phyloP scores from a whole-genome alignment of 108 stramenopile species.

The Fragilariopsis cylindrus region DNA sequence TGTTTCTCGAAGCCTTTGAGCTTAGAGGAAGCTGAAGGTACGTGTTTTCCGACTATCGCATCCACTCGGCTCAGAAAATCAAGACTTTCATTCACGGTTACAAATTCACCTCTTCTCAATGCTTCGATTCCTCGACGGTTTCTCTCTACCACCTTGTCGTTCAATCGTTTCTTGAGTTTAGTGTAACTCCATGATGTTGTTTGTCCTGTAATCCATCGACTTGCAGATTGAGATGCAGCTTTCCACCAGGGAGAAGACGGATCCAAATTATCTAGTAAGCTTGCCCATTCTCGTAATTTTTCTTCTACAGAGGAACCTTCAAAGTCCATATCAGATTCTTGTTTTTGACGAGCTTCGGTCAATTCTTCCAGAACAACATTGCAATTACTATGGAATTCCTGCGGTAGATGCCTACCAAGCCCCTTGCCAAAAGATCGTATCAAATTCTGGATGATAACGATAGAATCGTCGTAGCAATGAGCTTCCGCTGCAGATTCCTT shows the following conservation, averaged over 20 bases:
- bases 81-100: conserved; percentile 33
- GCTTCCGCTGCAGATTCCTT: conserved; percentile 16
- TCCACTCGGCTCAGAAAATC: conserved; percentile 34
- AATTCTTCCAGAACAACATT: background rate
- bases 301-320: background rate
- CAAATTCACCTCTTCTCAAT: conserved; percentile 35
- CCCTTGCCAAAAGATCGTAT: conserved; percentile 12
- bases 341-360: conserved; percentile 10
- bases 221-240: no score
- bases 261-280: background rate
- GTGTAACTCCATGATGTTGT: conserved; percentile 25
- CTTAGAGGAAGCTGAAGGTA: conserved; percentile 13
- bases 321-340: conserved; percentile 8
- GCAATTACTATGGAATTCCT: background rate
- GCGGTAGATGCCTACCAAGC: conserved; percentile 15
- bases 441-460: conserved; percentile 8
- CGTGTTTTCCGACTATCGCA: conserved; percentile 28
- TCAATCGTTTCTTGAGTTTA: conserved; percentile 6
- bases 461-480: conserved; percentile 44
- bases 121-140: conserved; percentile 26
- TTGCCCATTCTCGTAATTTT: background rate
- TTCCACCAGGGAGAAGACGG: background rate
- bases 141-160: conserved; percentile 6
- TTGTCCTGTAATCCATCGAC: background rate
- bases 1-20: conserved; percentile 21